Evolutionary conservation across 345 rosid genomes (phyloP).

Genomic region (Erucastrum elatum): DNA sequence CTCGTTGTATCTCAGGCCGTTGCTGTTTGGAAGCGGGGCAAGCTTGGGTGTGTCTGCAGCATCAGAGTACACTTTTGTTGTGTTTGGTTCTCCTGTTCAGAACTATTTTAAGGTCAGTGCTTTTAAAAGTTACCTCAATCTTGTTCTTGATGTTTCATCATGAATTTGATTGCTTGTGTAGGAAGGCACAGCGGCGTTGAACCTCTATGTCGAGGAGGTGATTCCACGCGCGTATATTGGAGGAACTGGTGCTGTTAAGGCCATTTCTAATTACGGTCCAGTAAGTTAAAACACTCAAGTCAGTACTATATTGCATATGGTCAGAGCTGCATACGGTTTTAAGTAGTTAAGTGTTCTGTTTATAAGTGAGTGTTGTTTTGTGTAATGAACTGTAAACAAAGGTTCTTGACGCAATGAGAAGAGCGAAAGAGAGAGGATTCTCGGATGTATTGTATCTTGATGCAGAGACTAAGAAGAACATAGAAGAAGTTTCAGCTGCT

Average conservation of each 20-base stretch:
- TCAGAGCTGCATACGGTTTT: too few species aligned
- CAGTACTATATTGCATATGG: neutral
- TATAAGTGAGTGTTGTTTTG: conserved; percentile 7
- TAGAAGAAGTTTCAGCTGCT: conserved; percentile 90
- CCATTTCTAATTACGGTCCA: conserved; percentile 64
- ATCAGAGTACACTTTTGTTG: conserved; percentile 69
- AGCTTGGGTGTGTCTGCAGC: conserved; percentile 71
- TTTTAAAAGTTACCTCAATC: neutral
- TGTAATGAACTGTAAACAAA: conserved; percentile 20
- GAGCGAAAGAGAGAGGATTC: conserved; percentile 73
- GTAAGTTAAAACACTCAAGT: conserved; percentile 44
- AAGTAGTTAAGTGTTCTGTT: neutral
- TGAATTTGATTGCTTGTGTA: conserved; percentile 32
- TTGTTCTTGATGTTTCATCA: neutral
- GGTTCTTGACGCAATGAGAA: conserved; percentile 64
- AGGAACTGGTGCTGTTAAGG: conserved; percentile 75
- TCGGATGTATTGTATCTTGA: conserved; percentile 87
- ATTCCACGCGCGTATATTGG: conserved; percentile 59
- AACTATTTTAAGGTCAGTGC: conserved; percentile 71
- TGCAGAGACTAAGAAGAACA: conserved; percentile 52
- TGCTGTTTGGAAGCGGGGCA: conserved; percentile 80
- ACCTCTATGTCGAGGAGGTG: conserved; percentile 60
- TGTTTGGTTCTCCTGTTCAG: conserved; percentile 76
- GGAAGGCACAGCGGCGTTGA: conserved; percentile 61
- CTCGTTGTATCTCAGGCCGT: conserved; percentile 71